Percentiles rank a stretch among this genome's conserved stretches.
Evolutionary conservation across 257 asterid species (phyloP).

Genomic region (Solanum sejunctum): DNA sequence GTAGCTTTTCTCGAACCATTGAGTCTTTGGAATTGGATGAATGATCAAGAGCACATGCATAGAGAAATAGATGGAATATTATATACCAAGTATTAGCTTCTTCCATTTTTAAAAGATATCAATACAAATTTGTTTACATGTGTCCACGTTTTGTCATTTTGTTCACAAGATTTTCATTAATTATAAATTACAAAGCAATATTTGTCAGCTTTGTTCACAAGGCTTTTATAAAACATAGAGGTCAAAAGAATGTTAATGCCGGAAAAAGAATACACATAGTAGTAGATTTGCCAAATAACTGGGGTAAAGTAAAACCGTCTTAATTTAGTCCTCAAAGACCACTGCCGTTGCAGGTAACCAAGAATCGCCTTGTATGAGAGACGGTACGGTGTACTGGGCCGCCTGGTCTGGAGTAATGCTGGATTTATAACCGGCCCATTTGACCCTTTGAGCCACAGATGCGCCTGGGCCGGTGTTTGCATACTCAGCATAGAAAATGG

Average conservation of each 20-base stretch:
- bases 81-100: neutral
- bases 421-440: slow-evolving; percentile 53
- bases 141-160: neutral
- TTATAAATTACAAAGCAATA: neutral
- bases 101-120: neutral
- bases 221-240: neutral
- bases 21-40: neutral
- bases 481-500: slow-evolving; percentile 61
- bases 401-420: slow-evolving; percentile 24
- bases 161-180: neutral
- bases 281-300: neutral
- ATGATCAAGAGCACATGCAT: neutral
- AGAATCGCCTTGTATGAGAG: slow-evolving; percentile 34
- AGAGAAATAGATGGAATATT: neutral
- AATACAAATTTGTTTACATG: neutral
- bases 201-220: neutral
- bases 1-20: neutral
- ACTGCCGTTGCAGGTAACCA: slow-evolving; percentile 44
- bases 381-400: slow-evolving; percentile 29
- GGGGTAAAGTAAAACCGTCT: neutral
- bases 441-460: slow-evolving; percentile 24
- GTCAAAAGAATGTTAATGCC: neutral
- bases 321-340: slow-evolving; percentile 5
- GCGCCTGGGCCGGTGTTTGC: slow-evolving; percentile 63
- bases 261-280: neutral